Base-by-base conservation (phyloP, 441 rosid species). In the Theobroma grandiflorum region DNA sequence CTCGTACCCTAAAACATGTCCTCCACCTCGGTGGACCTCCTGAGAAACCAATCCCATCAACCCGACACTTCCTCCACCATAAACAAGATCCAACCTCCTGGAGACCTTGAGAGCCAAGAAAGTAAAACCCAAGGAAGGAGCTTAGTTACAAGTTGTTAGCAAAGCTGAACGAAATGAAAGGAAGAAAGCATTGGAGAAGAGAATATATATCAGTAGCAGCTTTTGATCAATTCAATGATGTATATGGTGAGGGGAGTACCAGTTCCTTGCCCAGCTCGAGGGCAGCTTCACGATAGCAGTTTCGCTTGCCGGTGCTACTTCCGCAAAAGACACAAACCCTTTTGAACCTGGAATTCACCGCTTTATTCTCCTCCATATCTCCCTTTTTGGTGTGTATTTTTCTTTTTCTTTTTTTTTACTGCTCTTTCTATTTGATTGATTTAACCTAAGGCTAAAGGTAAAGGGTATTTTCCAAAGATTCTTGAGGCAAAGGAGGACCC, bases 21-120 rank as follows among this genome's bases (percentile, higher is more conserved):
- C 86, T 20, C 94, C 94, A 57, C 91, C 93, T 38, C 87, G 86
- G 81, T 88, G 89, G 69, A 89, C 94, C 76, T 85, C 91, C 78
- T 85, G 93, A 45, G 93, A 91, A 76, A 91, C 87, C 75, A 89
- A 65, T 76, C 94, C 94, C 94, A 91, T 91, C 76, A 91, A 79
- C 14, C 94, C 94, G 57, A 91, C 68, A 71, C 94, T 89, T 79
- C 94, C 93, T 80, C 94, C 94, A 22, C 94, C 94, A 57, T 91
- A 91, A 35, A 91, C 94, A 76, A 91, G 87, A 78, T 87, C 91
- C 82, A 89, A 78, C 74, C 83, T 85, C 79, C 89, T 84, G 67
- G 86, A 79, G n/a, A 91, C 90, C 94, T 91, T 72, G 38, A 53
- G 31, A 8, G 43, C 15, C 18, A n/a, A 57, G 10, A 68, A 26